These are phyloP conservation scores for Sclerotinia glacialis DNA, from an alignment of 2,329 filamentous ascomycete genomes.

Conservation along the genomic window DNA sequence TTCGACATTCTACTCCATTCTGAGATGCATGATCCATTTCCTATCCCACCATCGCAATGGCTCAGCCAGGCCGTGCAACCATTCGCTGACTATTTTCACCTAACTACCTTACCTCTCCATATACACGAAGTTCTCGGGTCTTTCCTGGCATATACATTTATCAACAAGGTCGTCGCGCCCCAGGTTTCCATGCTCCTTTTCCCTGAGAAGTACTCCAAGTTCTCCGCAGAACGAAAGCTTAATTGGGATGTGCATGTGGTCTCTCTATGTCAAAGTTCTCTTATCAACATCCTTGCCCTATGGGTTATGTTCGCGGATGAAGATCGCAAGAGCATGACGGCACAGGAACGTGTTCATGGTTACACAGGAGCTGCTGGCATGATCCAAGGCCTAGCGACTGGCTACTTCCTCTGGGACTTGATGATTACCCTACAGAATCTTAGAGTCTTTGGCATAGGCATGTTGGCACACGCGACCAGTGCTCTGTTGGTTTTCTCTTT, in stretches of 20 bases:
- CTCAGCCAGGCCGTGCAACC: conserved; percentile 57
- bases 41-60: conserved; percentile 56
- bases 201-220: conserved; percentile 58
- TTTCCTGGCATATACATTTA: conserved; percentile 64
- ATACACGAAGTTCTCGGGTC: conserved; percentile 72
- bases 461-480: conserved; percentile 72
- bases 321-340: conserved; percentile 64
- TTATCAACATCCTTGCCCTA: conserved; percentile 71
- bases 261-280: conserved; percentile 71
- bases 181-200: conserved; percentile 60
- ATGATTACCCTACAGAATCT: conserved; percentile 66
- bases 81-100: conserved; percentile 57
- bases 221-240: conserved; percentile 61
- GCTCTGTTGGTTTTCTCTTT: conserved; percentile 72
- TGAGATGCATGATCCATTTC: conserved; percentile 57
- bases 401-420: conserved; percentile 85
- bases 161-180: conserved; percentile 67
- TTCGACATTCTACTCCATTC: neutral
- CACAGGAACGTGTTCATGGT: conserved; percentile 69
- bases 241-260: conserved; percentile 89
- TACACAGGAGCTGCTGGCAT: conserved; percentile 71
- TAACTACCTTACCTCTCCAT: conserved; percentile 70
- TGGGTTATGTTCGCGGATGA: conserved; percentile 69
- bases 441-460: conserved; percentile 56
- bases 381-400: conserved; percentile 72